Base-by-base conservation (phyloP, 805 yeast species). In the Saturnispora bothae region DNA sequence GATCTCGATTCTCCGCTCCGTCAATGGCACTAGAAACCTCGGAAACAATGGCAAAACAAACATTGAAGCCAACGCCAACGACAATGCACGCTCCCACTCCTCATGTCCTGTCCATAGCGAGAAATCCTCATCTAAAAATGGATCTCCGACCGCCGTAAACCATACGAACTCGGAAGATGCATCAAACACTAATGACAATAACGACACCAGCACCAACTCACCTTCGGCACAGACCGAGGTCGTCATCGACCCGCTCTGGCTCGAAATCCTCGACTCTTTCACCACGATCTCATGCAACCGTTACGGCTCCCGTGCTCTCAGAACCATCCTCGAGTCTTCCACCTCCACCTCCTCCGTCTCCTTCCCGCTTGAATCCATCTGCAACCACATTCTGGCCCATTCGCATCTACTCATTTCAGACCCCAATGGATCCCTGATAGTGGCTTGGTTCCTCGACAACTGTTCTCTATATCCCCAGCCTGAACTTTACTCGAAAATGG, bases 221-320 rank as follows among this genome's bases (percentile, higher is more conserved):
- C n/a, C n/a, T n/a, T n/a, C n/a, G n/a, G n/a, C n/a, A n/a, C n/a
- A n/a, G n/a, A n/a, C n/a, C n/a, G n/a, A n/a, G n/a, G n/a, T n/a
- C n/a, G n/a, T n/a, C n/a, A n/a, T n/a, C n/a, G n/a, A n/a, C n/a
- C n/a, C 25, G 7, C 25, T 22, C 25, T 22, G 25, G 25, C 25
- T 10, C 10, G 25, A 22, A 22, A 22, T 22, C 10, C 25, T 22
- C 25, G 5, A 4, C 9, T 4, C 16, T 14, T 28, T 28, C 9
- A 5, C 16, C 4, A 5, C 6, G 4, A 12, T 20, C 9, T 7
- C 21, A 17, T 6, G 16, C 9, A 19, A 13, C 19, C 12, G 34
- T 6, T 28, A 55, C 14, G 43, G 53, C 33, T 48, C 53, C 13
- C 53, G 50, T 30, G 47, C 54, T n/a, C 45, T 48, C 12, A 28